These are phyloP conservation scores for Verbascum thapsus DNA, from an alignment of 257 asterid genomes.

Conservation along the genomic window DNA sequence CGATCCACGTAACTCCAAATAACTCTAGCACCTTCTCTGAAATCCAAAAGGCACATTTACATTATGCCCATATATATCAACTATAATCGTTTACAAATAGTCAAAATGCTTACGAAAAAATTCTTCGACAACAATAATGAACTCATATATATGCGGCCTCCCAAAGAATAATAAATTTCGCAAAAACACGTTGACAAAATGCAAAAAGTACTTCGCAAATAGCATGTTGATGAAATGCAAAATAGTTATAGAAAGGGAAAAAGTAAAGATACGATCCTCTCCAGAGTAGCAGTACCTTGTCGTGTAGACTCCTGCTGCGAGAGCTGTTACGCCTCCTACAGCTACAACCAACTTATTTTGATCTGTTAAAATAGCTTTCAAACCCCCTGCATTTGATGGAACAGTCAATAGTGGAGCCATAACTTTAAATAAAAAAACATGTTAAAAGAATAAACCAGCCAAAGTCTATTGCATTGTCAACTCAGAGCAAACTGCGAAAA, in stretches of 20 bases:
- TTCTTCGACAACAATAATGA: background rate
- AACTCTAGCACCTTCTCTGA: slow-evolving; percentile 95
- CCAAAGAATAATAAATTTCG: background rate
- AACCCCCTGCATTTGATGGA: slow-evolving; percentile 66
- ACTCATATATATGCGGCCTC: slow-evolving; percentile 15
- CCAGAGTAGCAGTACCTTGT: slow-evolving; percentile 65
- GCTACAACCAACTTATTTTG: slow-evolving; percentile 92
- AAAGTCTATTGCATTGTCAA: background rate
- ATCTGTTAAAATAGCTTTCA: slow-evolving; percentile 82
- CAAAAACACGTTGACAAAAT: too few species aligned
- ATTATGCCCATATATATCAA: slow-evolving; percentile 6
- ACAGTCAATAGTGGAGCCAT: slow-evolving; percentile 20
- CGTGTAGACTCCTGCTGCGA: slow-evolving; percentile 95
- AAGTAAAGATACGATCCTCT: background rate
- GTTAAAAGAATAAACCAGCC: slow-evolving; percentile 5
- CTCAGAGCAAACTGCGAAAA: background rate
- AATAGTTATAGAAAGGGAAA: background rate
- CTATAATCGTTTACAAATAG: background rate
- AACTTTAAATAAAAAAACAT: background rate
- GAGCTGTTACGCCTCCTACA: slow-evolving; percentile 94
- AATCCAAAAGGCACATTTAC: slow-evolving; percentile 28
- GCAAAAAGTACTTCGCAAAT: too few species aligned
- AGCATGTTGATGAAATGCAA: background rate
- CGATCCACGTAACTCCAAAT: slow-evolving; percentile 96
- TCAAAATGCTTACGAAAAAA: background rate